phyloP scores from a whole-genome alignment of 148 eudicot genomes.

The Chenopodium berlandieri region DNA sequence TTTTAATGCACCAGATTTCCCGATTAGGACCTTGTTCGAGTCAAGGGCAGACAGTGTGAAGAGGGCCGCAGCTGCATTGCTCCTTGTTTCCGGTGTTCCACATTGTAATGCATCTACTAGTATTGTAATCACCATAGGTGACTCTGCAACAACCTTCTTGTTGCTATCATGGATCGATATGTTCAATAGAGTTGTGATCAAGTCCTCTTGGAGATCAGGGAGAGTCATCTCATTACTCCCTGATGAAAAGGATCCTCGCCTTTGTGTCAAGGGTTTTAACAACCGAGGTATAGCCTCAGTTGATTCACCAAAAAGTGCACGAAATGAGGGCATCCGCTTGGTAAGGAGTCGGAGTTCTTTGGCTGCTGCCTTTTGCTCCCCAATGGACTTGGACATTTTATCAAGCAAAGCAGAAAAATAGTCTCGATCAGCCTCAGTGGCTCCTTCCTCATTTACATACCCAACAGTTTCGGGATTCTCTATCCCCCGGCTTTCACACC shows the following conservation, averaged over 20 bases:
- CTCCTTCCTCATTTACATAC: conserved; percentile 42
- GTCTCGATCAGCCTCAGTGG: conserved; percentile 58
- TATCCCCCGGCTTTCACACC: conserved; percentile 63
- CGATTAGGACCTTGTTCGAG: conserved; percentile 75
- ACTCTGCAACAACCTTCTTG: conserved; percentile 89
- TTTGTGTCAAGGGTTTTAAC: conserved; percentile 41
- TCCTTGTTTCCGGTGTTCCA: conserved; percentile 68
- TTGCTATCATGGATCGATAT: conserved; percentile 87
- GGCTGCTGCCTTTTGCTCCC: conserved; percentile 82
- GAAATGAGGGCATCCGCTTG: conserved; percentile 68
- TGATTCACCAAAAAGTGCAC: conserved; percentile 80
- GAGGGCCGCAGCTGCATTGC: conserved; percentile 93
- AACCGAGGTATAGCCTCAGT: conserved; percentile 49
- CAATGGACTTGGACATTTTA: conserved; percentile 62
- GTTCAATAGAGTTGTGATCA: conserved; percentile 80
- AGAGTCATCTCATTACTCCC: conserved; percentile 30
- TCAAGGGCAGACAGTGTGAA: conserved; percentile 92
- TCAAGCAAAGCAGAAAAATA: conserved; percentile 50
- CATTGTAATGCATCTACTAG: conserved; percentile 58
- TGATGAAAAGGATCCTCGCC: conserved; percentile 33
- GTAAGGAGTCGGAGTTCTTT: conserved; percentile 70
- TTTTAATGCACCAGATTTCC: conserved; percentile 70
- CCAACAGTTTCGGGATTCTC: conserved; percentile 42
- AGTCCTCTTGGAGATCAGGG: conserved; percentile 74
- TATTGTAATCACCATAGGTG: conserved; percentile 58